Conservation (phyloP, 2,329 filamentous ascomycete genomes). For the Pleoardoris graminearum region DNA sequence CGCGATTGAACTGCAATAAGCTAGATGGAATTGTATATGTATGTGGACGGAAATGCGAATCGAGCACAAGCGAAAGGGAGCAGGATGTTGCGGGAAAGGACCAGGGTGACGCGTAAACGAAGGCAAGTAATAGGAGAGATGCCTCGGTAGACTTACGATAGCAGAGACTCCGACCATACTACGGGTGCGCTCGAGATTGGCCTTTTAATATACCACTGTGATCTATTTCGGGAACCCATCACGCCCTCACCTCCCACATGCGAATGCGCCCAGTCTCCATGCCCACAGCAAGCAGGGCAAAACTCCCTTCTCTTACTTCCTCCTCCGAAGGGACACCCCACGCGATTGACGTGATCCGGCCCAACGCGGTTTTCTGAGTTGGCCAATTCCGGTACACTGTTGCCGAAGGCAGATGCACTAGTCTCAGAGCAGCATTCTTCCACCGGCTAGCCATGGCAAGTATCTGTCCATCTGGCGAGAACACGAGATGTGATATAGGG, state of each 20-base stretch:
- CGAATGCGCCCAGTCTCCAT: slow-evolving; percentile 88
- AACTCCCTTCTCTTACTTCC: slow-evolving; percentile 63
- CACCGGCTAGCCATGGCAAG: slow-evolving; percentile 82
- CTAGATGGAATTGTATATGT: neutral
- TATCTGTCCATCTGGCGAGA: slow-evolving; percentile 88
- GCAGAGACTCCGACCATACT: slow-evolving; percentile 3
- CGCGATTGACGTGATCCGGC: slow-evolving; percentile 68
- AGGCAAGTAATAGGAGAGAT: neutral
- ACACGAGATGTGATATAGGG: slow-evolving; percentile 75
- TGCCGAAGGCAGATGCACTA: slow-evolving; percentile 89
- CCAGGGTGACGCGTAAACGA: neutral
- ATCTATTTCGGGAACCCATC: slow-evolving; percentile 9
- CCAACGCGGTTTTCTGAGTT: slow-evolving; percentile 84
- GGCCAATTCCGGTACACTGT: slow-evolving; percentile 98
- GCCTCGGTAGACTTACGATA: slow-evolving; percentile 7
- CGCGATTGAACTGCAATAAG: slow-evolving; percentile 3
- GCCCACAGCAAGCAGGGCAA: slow-evolving; percentile 71
- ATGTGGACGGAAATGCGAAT: slow-evolving; percentile 1
- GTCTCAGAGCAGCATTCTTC: slow-evolving; percentile 83
- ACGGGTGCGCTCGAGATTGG: slow-evolving; percentile 1
- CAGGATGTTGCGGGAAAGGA: neutral
- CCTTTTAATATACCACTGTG: neutral
- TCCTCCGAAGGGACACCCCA: slow-evolving; percentile 51
- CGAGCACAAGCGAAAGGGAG: neutral
- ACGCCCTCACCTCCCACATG: slow-evolving; percentile 70